phyloP scores from a whole-genome alignment of 208 protist genomes.

The Trypanosoma avium region DNA sequence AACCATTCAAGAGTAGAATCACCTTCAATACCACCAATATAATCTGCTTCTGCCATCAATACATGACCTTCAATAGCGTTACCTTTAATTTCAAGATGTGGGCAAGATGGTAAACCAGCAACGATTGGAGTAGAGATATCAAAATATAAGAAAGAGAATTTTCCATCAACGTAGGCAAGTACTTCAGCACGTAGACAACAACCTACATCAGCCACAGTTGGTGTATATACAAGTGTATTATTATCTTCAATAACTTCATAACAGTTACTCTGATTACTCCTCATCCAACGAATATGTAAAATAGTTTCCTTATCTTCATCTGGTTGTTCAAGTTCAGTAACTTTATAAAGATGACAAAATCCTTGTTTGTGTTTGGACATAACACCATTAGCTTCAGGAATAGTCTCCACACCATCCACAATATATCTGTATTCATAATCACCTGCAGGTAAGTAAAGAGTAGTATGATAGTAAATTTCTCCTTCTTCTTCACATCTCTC shows the following conservation, averaged over 20 bases:
- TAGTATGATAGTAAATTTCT: constrained; percentile 90
- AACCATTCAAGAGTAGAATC: constrained; percentile 85
- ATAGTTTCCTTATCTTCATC: constrained; percentile 88
- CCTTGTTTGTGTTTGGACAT: constrained; percentile 87
- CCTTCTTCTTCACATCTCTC: constrained; percentile 78
- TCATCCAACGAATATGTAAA: constrained; percentile 92
- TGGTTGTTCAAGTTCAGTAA: constrained; percentile 60
- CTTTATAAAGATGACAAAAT: constrained; percentile 87
- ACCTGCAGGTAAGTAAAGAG: constrained; percentile 86
- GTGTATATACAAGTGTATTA: constrained; percentile 79
- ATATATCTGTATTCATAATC: constrained; percentile 95
- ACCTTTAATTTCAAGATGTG: constrained; percentile 81
- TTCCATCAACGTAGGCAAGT: constrained; percentile 85
- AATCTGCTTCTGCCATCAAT: constrained; percentile 82
- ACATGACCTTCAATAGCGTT: constrained; percentile 68
- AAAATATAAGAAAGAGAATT: constrained; percentile 91
- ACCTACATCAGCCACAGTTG: constrained; percentile 74
- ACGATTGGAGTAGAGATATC: constrained; percentile 88
- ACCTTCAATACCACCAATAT: constrained; percentile 87
- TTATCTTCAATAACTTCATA: constrained; percentile 90
- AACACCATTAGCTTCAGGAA: constrained; percentile 78
- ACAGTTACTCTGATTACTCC: constrained; percentile 59
- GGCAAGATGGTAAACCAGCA: constrained; percentile 72
- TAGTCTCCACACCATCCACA: constrained; percentile 89
- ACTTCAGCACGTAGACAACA: constrained; percentile 88